Percentiles rank a stretch among this genome's conserved stretches.
Evolutionary conservation across 495 filamentous ascomycete species (phyloP).

Genomic region (Pseudomonodictys pantanalensis): DNA sequence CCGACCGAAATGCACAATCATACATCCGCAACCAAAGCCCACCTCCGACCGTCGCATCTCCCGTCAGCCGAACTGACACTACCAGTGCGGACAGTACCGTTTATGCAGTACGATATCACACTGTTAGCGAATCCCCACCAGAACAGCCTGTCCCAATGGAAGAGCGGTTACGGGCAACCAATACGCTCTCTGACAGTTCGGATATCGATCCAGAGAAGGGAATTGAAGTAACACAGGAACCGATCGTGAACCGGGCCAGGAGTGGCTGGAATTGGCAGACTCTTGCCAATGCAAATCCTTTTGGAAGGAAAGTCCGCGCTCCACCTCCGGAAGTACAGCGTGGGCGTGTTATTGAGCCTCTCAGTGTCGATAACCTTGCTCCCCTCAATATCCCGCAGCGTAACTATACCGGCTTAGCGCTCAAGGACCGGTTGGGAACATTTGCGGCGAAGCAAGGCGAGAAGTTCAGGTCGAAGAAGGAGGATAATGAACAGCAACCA

Average conservation of each 20-base stretch:
- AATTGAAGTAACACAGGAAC: constrained; percentile 6
- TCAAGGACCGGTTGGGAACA: constrained; percentile 40
- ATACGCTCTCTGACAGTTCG: neutral
- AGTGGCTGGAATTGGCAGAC: constrained; percentile 45
- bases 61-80: constrained; percentile 74
- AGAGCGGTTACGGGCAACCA: neutral
- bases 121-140: constrained; percentile 62
- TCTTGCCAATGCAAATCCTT: constrained; percentile 53
- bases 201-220: constrained; percentile 30
- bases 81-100: constrained; percentile 76
- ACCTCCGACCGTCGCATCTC: constrained; percentile 63
- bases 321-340: constrained; percentile 56
- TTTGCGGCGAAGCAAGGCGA: constrained; percentile 43
- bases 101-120: constrained; percentile 79
- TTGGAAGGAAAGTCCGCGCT: constrained; percentile 52
- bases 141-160: neutral
- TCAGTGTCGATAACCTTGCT: constrained; percentile 16
- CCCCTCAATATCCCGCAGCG: constrained; percentile 30
- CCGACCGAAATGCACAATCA: neutral
- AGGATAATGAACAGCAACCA: constrained; percentile 31
- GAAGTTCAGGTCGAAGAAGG: constrained; percentile 34
- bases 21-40: constrained; percentile 46
- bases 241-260: neutral
- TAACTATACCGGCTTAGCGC: constrained; percentile 37
- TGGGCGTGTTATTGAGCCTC: constrained; percentile 39